Conservation (phyloP, 73 alveolate species). For the Tetrahymena thermophila region DNA sequence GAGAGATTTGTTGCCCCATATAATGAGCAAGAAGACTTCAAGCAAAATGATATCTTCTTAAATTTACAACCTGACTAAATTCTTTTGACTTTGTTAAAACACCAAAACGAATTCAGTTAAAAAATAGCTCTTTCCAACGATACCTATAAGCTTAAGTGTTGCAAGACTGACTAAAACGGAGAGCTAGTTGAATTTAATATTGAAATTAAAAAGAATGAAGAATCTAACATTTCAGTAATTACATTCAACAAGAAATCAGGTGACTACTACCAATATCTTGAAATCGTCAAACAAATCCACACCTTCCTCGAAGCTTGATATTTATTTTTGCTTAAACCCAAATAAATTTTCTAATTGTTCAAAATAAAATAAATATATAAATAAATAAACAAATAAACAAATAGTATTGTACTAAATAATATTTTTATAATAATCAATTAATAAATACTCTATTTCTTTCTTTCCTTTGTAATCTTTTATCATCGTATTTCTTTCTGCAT, state of each 20-base stretch:
- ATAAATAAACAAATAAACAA: neutral
- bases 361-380: neutral
- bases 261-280: neutral
- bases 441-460: neutral
- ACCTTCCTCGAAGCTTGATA: neutral
- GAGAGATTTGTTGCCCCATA: neutral
- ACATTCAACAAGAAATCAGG: neutral
- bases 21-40: neutral
- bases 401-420: neutral
- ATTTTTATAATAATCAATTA: too few species aligned
- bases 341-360: neutral
- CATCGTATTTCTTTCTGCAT: neutral
- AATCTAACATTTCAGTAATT: neutral
- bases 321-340: neutral
- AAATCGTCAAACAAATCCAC: neutral
- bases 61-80: neutral
- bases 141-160: neutral
- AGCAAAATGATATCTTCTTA: neutral
- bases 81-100: neutral
- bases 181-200: neutral
- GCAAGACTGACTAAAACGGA: neutral
- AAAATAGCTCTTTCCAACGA: neutral
- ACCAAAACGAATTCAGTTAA: neutral
- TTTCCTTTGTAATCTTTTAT: neutral
- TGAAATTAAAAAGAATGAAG: neutral